phyloP scores from a whole-genome alignment of 805 yeast species.

The Saccharomyces mikatae region DNA sequence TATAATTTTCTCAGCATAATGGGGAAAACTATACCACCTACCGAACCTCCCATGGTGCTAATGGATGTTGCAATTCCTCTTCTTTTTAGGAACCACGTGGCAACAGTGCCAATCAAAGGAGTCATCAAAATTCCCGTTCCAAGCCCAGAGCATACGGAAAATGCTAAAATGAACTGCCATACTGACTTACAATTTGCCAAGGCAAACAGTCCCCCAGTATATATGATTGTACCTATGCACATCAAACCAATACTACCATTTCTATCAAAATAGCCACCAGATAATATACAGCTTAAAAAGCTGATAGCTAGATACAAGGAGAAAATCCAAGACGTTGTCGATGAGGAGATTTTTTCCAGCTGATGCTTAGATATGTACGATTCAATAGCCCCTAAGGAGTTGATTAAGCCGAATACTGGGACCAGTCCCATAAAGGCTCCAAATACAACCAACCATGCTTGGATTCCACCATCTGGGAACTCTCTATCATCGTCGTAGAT shows the following conservation, averaged over 20 bases:
- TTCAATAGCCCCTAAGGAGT: constrained; percentile 60
- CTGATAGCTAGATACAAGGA: constrained; percentile 49
- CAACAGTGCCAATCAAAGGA: constrained; percentile 53
- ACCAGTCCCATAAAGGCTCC: constrained; percentile 55
- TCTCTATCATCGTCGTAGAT: constrained; percentile 18
- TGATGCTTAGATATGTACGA: constrained; percentile 51
- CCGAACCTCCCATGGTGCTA: constrained; percentile 47
- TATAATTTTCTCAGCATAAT: constrained; percentile 45
- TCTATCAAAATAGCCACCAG: constrained; percentile 57
- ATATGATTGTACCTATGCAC: constrained; percentile 37
- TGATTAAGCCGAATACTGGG: constrained; percentile 52
- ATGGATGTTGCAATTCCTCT: constrained; percentile 50
- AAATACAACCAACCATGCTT: constrained; percentile 49
- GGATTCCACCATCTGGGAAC: constrained; percentile 48
- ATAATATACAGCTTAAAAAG: constrained; percentile 44
- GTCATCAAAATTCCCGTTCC: constrained; percentile 56
- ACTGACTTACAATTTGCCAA: constrained; percentile 45
- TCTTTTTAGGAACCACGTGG: constrained; percentile 56
- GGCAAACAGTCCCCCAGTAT: constrained; percentile 47
- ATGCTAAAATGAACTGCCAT: constrained; percentile 55
- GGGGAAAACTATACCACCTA: constrained; percentile 52
- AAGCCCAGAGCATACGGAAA: constrained; percentile 47
- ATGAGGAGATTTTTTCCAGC: constrained; percentile 39
- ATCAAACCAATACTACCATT: constrained; percentile 46
- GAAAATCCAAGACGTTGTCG: constrained; percentile 59